phyloP scores from a whole-genome alignment of 1,284 basidiomycete species.

The Ustilago curta region DNA sequence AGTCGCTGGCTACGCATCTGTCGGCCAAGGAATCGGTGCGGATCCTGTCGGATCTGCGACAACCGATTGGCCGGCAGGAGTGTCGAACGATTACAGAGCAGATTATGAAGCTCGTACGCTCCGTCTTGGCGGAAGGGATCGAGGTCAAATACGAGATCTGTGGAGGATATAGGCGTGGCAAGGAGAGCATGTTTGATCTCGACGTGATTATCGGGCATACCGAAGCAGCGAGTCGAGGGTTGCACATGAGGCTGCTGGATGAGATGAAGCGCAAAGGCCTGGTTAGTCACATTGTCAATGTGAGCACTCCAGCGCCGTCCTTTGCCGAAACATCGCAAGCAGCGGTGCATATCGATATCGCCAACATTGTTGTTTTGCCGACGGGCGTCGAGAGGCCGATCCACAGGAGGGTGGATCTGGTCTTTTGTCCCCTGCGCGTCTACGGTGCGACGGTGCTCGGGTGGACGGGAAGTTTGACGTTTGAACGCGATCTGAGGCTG shows the following conservation, averaged over 20 bases:
- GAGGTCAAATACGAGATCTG: constrained; percentile 48
- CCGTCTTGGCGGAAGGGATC: constrained; percentile 14
- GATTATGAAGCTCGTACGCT: constrained; percentile 33
- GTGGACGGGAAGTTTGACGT: constrained; percentile 55
- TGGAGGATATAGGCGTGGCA: constrained; percentile 58
- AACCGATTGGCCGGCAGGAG: constrained; percentile 46
- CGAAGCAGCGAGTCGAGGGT: constrained; percentile 14
- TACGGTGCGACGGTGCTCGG: constrained; percentile 59
- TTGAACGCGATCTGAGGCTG: constrained; percentile 58
- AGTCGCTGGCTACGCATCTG: constrained; percentile 50
- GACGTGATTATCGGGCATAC: constrained; percentile 56
- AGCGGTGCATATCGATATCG: constrained; percentile 45
- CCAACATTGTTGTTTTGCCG: constrained; percentile 59
- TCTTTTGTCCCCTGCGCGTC: constrained; percentile 43
- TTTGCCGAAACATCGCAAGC: constrained; percentile 3
- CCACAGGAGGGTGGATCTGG: constrained; percentile 37
- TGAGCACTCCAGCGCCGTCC: constrained; percentile 36
- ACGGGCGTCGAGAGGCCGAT: constrained; percentile 12
- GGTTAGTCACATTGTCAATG: constrained; percentile 52
- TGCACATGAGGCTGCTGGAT: constrained; percentile 36
- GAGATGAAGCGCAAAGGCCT: constrained; percentile 45
- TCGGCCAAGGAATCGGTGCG: constrained; percentile 42
- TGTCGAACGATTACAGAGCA: constrained; percentile 42
- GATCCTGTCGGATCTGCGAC: constrained; percentile 50
- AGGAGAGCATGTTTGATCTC: constrained; percentile 50